These are phyloP conservation scores for Russula abietina DNA, from an alignment of 768 basidiomycete species.

Conservation along the genomic window DNA sequence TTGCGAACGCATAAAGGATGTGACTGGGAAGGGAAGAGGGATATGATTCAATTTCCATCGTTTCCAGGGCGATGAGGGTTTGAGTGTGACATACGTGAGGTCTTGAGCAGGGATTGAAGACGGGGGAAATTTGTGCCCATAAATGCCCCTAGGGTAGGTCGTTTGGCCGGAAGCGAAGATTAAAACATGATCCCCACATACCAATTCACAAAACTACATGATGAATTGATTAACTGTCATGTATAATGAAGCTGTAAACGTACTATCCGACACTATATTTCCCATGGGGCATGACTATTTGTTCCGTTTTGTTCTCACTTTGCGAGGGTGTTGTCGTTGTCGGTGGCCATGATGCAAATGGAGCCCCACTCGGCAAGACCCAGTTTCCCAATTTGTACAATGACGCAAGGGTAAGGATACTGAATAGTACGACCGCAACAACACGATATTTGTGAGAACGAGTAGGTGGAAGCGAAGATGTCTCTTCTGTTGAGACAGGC, in stretches of 20 bases:
- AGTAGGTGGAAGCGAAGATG: neutral
- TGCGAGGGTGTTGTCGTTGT: slow-evolving; percentile 2
- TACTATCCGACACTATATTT: slow-evolving; percentile 82
- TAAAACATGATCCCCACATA: slow-evolving; percentile 29
- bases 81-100: slow-evolving; percentile 60
- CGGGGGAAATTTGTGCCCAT: slow-evolving; percentile 88
- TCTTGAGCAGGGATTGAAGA: slow-evolving; percentile 74
- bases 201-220: slow-evolving; percentile 70
- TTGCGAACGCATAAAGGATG: slow-evolving; percentile 90
- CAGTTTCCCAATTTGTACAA: slow-evolving; percentile 20
- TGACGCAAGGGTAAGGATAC: slow-evolving; percentile 16
- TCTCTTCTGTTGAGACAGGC: slow-evolving; percentile 15
- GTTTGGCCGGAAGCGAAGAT: slow-evolving; percentile 3
- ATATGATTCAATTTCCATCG: slow-evolving; percentile 8
- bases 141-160: slow-evolving; percentile 69
- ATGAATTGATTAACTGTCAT: slow-evolving; percentile 18
- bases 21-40: slow-evolving; percentile 43
- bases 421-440: slow-evolving; percentile 4
- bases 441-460: slow-evolving; percentile 10
- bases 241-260: slow-evolving; percentile 31
- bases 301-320: slow-evolving; percentile 18
- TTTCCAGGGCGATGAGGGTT: slow-evolving; percentile 11
- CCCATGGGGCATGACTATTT: slow-evolving; percentile 33
- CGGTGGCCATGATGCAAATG: neutral
- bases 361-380: slow-evolving; percentile 8